phyloP scores from a whole-genome alignment of 2,329 filamentous ascomycete genomes.

The Fusarium sp. region DNA sequence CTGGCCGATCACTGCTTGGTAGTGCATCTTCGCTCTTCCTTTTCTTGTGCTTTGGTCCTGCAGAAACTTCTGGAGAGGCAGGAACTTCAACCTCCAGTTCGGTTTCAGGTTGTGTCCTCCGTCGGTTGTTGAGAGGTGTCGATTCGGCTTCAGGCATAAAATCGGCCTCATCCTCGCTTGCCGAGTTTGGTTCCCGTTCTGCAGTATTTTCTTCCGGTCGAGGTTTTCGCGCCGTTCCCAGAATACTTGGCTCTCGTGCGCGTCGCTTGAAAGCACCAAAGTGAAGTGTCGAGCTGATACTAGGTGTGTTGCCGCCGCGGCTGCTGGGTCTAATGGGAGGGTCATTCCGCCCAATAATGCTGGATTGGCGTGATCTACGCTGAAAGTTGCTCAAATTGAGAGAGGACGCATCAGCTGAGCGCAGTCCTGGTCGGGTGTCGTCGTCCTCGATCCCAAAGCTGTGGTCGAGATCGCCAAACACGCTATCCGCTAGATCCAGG shows the following conservation, averaged over 20 bases:
- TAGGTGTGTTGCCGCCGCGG: constrained; percentile 61
- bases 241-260: constrained; percentile 70
- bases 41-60: constrained; percentile 60
- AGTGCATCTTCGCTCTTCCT: constrained; percentile 66
- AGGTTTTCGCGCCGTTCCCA: constrained; percentile 64
- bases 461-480: constrained; percentile 61
- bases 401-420: constrained; percentile 60
- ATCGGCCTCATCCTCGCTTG: constrained; percentile 62
- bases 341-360: constrained; percentile 64
- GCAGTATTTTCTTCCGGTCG: constrained; percentile 50
- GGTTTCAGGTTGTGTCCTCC: constrained; percentile 53
- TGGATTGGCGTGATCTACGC: constrained; percentile 62
- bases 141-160: constrained; percentile 76
- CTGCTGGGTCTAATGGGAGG: constrained; percentile 67
- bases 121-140: constrained; percentile 68
- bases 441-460: constrained; percentile 59
- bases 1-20: constrained; percentile 54
- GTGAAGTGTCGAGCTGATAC: constrained; percentile 64
- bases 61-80: constrained; percentile 44
- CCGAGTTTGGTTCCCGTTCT: constrained; percentile 50
- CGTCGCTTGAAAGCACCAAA: constrained; percentile 70
- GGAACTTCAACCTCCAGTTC: constrained; percentile 38
- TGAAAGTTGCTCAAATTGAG: constrained; percentile 62
- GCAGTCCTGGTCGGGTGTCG: constrained; percentile 50
- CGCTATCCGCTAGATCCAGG: constrained; percentile 61